Percentiles rank a stretch among this genome's conserved stretches.
Conservation (phyloP, 129 eudicot genomes). For the Flaveria trinervia region DNA sequence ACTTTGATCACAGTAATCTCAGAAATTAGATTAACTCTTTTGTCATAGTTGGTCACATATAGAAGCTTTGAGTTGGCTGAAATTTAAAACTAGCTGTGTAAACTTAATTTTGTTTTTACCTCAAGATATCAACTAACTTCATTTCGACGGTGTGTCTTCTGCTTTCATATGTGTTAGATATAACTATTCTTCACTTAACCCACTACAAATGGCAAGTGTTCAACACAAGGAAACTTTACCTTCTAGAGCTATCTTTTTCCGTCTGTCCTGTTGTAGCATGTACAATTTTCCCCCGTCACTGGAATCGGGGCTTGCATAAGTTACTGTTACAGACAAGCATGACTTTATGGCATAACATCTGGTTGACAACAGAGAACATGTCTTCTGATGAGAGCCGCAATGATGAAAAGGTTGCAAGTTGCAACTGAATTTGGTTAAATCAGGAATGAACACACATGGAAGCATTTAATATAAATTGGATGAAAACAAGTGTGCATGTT, state of each 20-base stretch:
- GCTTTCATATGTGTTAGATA: conserved; percentile 1
- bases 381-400: conserved; percentile 7
- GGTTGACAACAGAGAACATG: not conserved
- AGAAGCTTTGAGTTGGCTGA: conserved; percentile 12
- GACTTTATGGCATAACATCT: conserved; percentile 8
- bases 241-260: not conserved
- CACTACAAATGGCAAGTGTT: conserved; percentile 12
- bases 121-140: conserved; percentile 11
- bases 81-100: not conserved
- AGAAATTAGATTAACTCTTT: conserved; percentile 11
- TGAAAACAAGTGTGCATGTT: not conserved
- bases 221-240: conserved; percentile 10
- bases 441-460: conserved; percentile 2
- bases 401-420: conserved; percentile 12
- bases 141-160: not conserved
- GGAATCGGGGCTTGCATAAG: not conserved
- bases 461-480: conserved; percentile 3
- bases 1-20: not conserved
- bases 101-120: conserved; percentile 6
- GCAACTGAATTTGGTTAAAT: not conserved
- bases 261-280: not conserved
- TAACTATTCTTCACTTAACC: not conserved
- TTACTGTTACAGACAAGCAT: not conserved
- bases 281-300: not conserved
- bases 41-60: conserved; percentile 5